Conservation (phyloP, 129 eudicot genomes). For the Tanacetum coccineum region DNA sequence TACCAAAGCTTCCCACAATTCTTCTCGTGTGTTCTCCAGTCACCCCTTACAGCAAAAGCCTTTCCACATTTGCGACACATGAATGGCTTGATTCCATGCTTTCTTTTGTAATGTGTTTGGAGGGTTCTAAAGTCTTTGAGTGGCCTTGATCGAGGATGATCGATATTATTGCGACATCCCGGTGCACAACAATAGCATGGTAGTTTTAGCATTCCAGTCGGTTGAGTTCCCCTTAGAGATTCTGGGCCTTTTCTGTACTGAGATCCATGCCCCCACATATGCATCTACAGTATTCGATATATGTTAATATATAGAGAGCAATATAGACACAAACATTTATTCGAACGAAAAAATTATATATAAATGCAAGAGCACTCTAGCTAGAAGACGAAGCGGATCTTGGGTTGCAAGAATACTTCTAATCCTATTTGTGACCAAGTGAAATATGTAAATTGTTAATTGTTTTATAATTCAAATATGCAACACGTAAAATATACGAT, state of each 20-base stretch:
- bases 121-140: slow-evolving; percentile 71
- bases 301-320: neutral
- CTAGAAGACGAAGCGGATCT: no score
- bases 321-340: no score
- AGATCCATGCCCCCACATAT: slow-evolving; percentile 86
- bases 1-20: slow-evolving; percentile 85
- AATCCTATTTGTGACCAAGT: no score
- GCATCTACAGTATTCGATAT: slow-evolving; percentile 45
- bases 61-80: slow-evolving; percentile 66
- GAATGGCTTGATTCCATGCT: slow-evolving; percentile 69
- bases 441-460: neutral
- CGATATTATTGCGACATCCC: slow-evolving; percentile 63
- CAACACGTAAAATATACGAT: neutral
- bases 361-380: no score
- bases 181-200: slow-evolving; percentile 73
- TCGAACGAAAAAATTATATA: no score
- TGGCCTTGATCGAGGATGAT: slow-evolving; percentile 67
- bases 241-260: slow-evolving; percentile 72
- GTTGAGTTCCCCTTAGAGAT: slow-evolving; percentile 67
- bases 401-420: no score
- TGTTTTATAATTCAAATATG: slow-evolving; percentile 5
- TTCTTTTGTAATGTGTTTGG: slow-evolving; percentile 72
- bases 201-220: slow-evolving; percentile 66
- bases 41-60: slow-evolving; percentile 67
- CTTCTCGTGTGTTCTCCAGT: slow-evolving; percentile 82